Evolutionary conservation across 192 early-diverging fungal genomes (phyloP).

Genomic region (Linnemannia hyalina): DNA sequence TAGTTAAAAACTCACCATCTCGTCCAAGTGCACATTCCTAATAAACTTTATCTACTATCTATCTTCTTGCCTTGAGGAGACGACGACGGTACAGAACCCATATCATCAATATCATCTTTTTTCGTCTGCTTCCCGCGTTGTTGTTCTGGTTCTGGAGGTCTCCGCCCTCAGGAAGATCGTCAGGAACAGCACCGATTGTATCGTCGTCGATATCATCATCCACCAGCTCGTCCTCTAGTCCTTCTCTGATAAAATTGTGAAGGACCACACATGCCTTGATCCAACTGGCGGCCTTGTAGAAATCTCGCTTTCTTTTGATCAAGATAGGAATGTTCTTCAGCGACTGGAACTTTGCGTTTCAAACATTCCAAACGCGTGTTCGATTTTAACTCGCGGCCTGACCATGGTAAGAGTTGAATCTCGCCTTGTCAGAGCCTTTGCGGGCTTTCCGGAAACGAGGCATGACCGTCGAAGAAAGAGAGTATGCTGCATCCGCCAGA

Average conservation of each 20-base stretch:
- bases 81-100: not conserved
- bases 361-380: conserved; percentile 28
- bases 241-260: conserved; percentile 10
- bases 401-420: conserved; percentile 16
- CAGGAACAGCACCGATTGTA: too few species aligned
- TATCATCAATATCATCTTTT: not conserved
- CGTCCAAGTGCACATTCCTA: not conserved
- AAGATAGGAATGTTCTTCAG: conserved; percentile 3
- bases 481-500: conserved; percentile 22
- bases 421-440: not conserved
- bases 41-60: not conserved
- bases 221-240: not conserved
- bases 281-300: conserved; percentile 8
- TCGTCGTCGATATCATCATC: not conserved
- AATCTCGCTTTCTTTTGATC: not conserved
- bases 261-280: conserved; percentile 15
- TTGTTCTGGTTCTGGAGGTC: not conserved
- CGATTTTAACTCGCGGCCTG: conserved; percentile 19
- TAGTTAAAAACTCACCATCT: not conserved
- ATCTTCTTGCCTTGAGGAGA: not conserved
- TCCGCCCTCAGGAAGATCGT: too few species aligned
- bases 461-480: not conserved
- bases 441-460: conserved; percentile 1
- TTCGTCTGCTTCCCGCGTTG: not conserved
- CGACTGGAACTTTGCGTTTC: conserved; percentile 26